These are phyloP conservation scores for Diaporthe longicolla DNA, from an alignment of 2,329 filamentous ascomycete species.

Conservation along the genomic window DNA sequence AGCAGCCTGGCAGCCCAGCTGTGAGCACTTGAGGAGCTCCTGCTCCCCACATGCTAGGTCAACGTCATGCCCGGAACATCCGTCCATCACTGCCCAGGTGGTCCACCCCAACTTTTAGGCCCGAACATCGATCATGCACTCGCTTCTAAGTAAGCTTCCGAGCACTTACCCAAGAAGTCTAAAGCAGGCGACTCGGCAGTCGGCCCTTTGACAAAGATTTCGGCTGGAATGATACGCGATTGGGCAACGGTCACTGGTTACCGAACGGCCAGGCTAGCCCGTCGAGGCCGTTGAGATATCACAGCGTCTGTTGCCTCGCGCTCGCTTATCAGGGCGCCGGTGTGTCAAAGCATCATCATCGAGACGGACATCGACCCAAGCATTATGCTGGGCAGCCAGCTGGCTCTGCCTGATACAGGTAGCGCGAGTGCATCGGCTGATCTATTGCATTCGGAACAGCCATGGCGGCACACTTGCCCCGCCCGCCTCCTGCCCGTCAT, in stretches of 20 bases:
- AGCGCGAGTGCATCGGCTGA: slow-evolving; percentile 3
- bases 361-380: not conserved
- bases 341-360: slow-evolving; percentile 27
- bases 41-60: no score
- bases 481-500: not conserved
- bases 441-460: not conserved
- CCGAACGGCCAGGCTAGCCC: not conserved
- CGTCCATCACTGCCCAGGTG: no score
- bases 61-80: no score
- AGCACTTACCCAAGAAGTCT: not conserved
- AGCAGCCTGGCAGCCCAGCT: no score
- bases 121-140: no score
- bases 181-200: slow-evolving; percentile 9
- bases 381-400: not conserved
- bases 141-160: not conserved
- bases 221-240: slow-evolving; percentile 11
- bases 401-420: slow-evolving; percentile 11
- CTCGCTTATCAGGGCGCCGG: slow-evolving; percentile 10
- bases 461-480: not conserved
- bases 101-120: no score
- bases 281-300: not conserved
- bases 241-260: not conserved
- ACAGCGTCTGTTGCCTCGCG: not conserved
- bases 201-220: not conserved
- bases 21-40: no score